Conservation (phyloP, 2,329 filamentous ascomycete genomes). For the Leptodontidium sp. region DNA sequence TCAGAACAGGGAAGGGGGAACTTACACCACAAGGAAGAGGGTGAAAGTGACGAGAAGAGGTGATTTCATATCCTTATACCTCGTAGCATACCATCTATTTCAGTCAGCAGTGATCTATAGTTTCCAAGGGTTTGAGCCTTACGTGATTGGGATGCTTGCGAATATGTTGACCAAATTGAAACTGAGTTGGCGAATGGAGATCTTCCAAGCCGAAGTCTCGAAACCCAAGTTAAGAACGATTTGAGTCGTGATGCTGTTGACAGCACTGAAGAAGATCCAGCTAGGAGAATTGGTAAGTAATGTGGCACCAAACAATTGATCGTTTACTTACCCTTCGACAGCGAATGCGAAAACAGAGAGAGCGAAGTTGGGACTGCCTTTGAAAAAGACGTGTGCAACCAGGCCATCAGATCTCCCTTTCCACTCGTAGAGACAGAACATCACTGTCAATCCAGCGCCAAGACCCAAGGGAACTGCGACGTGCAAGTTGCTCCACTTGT, state of each 20-base stretch:
- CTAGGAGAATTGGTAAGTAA: slow-evolving; percentile 24
- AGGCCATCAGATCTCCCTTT: slow-evolving; percentile 62
- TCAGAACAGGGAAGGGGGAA: slow-evolving; percentile 5
- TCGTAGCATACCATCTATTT: slow-evolving; percentile 53
- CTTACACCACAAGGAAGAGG: slow-evolving; percentile 57
- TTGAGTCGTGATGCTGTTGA: slow-evolving; percentile 59
- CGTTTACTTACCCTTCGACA: slow-evolving; percentile 55
- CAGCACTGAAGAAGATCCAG: slow-evolving; percentile 64
- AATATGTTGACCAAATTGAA: slow-evolving; percentile 53
- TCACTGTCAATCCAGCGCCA: slow-evolving; percentile 42
- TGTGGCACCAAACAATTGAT: not conserved
- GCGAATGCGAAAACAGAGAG: slow-evolving; percentile 63
- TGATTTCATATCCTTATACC: slow-evolving; percentile 56
- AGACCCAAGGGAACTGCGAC: slow-evolving; percentile 47
- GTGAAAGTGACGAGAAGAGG: slow-evolving; percentile 56
- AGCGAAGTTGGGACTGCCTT: slow-evolving; percentile 60
- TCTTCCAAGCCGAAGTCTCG: slow-evolving; percentile 55
- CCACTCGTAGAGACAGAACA: slow-evolving; percentile 55
- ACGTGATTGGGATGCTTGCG: slow-evolving; percentile 53
- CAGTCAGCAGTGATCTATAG: not conserved
- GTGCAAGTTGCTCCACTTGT: slow-evolving; percentile 45
- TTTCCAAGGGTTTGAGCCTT: slow-evolving; percentile 31
- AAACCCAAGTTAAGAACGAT: slow-evolving; percentile 59
- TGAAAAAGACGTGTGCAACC: slow-evolving; percentile 64
- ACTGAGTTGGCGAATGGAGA: slow-evolving; percentile 57